These are phyloP conservation scores for Candida glucosophila DNA, from an alignment of 1,139 yeast genomes.

Conservation along the genomic window DNA sequence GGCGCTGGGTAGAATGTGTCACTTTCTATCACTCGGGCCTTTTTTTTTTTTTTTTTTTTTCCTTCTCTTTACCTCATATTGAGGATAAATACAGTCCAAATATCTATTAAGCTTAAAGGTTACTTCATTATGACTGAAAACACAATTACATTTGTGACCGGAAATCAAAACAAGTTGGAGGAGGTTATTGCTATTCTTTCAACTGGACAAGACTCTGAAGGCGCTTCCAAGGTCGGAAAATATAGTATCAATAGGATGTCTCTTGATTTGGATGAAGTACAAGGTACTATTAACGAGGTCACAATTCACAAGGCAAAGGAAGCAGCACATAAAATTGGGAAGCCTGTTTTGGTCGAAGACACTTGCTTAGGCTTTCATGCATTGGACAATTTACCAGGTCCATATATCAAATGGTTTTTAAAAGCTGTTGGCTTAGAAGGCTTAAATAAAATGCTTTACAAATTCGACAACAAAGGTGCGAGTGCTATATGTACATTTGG, in stretches of 20 bases:
- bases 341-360: constrained; percentile 91
- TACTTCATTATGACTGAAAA: constrained; percentile 2
- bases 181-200: constrained; percentile 75
- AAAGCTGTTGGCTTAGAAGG: constrained; percentile 64
- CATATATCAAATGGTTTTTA: constrained; percentile 84
- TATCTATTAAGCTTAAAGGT: too few species aligned
- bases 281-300: constrained; percentile 79
- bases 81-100: too few species aligned
- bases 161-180: constrained; percentile 78
- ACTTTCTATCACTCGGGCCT: too few species aligned
- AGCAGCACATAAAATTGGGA: constrained; percentile 55
- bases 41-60: too few species aligned
- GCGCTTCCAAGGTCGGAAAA: constrained; percentile 37
- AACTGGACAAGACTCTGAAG: constrained; percentile 13
- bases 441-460: constrained; percentile 65
- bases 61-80: too few species aligned
- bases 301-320: constrained; percentile 70
- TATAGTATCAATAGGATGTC: constrained; percentile 49
- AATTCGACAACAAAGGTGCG: constrained; percentile 79
- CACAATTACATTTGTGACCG: constrained; percentile 65
- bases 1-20: too few species aligned
- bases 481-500: constrained; percentile 91
- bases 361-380: constrained; percentile 85
- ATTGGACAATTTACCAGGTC: constrained; percentile 81
- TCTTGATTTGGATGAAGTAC: constrained; percentile 81